A percentile compares a stretch with the other conserved stretches of the same genome.
Evolutionary conservation across 192 early-diverging fungal species (phyloP).

Genomic region (Globomyces pollinis-pini): DNA sequence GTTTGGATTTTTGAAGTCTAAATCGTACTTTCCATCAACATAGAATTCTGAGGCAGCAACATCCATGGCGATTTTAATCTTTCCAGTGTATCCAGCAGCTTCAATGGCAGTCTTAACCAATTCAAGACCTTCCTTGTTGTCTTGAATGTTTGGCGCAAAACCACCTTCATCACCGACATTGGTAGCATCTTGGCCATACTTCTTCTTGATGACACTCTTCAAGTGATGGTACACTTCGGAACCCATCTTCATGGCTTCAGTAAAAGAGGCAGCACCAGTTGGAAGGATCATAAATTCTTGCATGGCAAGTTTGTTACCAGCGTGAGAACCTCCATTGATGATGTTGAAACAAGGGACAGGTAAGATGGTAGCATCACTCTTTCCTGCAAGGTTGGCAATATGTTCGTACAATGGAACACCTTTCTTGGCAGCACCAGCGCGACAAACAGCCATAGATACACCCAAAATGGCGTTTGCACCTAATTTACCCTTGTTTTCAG

Average conservation of each 20-base stretch:
- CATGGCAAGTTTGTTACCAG: slow-evolving; percentile 99
- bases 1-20: slow-evolving; percentile 93
- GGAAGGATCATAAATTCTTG: slow-evolving; percentile 99
- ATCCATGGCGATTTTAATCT: slow-evolving; percentile 97
- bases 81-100: slow-evolving; percentile 92
- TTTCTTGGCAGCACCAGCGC: slow-evolving; percentile 92
- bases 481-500: slow-evolving; percentile 81
- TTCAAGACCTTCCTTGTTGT: slow-evolving; percentile 92
- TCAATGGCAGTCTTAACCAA: slow-evolving; percentile 83
- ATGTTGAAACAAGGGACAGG: slow-evolving; percentile 98
- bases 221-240: slow-evolving; percentile 95
- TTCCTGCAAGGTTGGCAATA: slow-evolving; percentile 80
- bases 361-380: slow-evolving; percentile 79
- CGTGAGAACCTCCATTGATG: slow-evolving; percentile 98
- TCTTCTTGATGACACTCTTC: slow-evolving; percentile 95
- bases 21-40: slow-evolving; percentile 93
- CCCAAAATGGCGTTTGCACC: slow-evolving; percentile 98
- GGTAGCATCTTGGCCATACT: slow-evolving; percentile 97
- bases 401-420: slow-evolving; percentile 91
- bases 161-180: slow-evolving; percentile 99
- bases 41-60: slow-evolving; percentile 98
- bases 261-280: slow-evolving; percentile 84
- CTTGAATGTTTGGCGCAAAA: slow-evolving; percentile 98
- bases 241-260: slow-evolving; percentile 96
- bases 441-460: slow-evolving; percentile 91